Conservation (phyloP, 345 rosid species). For the Stellera chamaejasme region DNA sequence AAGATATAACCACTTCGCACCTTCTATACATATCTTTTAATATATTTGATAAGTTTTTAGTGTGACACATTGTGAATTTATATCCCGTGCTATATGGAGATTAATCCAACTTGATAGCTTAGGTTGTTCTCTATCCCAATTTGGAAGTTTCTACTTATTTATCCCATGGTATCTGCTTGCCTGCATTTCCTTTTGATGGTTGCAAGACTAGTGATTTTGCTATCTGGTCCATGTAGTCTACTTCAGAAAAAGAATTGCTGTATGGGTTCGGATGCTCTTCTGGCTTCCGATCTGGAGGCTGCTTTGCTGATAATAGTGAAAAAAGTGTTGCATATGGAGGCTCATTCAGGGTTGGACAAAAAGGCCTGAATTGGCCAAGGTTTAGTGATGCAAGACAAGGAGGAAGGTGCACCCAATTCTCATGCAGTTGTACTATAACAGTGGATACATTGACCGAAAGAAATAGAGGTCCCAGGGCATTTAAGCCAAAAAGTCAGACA, state of each 20-base stretch:
- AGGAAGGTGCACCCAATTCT: constrained; percentile 34
- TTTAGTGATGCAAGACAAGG: constrained; percentile 37
- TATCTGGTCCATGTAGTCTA: constrained; percentile 29
- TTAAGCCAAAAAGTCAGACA: constrained; percentile 31
- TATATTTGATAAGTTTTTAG: neutral
- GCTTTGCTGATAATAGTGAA: constrained; percentile 22
- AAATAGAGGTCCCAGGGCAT: constrained; percentile 56
- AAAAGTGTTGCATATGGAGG: constrained; percentile 28
- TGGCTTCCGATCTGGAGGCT: constrained; percentile 31
- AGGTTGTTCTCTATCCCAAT: no score
- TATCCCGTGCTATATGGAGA: no score
- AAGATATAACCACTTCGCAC: neutral
- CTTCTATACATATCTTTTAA: no score
- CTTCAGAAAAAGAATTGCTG: constrained; percentile 27
- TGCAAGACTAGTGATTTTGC: no score
- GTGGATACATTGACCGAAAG: constrained; percentile 46
- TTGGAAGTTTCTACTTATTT: no score
- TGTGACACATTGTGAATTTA: neutral
- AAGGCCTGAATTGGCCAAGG: constrained; percentile 36
- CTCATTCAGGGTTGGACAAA: constrained; percentile 21
- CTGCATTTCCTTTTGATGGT: no score
- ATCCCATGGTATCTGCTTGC: no score
- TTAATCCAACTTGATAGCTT: no score
- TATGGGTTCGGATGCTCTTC: constrained; percentile 37
- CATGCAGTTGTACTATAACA: constrained; percentile 29